A percentile compares a stretch with the other conserved stretches of the same genome.
phyloP scores from a whole-genome alignment of 768 basidiomycete genomes.

The Mycena galericulata region DNA sequence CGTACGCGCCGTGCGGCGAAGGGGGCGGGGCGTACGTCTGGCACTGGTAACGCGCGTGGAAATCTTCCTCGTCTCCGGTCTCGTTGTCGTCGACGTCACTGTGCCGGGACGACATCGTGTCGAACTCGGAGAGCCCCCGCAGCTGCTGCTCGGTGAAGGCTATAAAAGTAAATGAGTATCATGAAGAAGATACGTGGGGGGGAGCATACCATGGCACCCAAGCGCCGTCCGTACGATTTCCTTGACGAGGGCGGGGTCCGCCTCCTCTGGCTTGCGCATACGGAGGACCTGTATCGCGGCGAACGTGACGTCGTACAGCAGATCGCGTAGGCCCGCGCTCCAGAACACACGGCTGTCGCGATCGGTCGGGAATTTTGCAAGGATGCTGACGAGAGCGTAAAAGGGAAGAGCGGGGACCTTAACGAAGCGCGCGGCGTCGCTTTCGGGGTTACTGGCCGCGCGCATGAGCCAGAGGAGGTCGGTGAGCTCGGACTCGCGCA shows the following conservation, averaged over 20 bases:
- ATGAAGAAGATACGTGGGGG: not conserved
- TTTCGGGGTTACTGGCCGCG: too few relatives aligned
- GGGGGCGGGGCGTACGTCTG: conserved; percentile 29
- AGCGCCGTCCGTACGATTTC: conserved; percentile 59
- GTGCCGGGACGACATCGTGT: conserved; percentile 14
- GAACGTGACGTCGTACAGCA: conserved; percentile 65
- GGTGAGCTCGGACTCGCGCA: conserved; percentile 76
- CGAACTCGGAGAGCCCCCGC: conserved; percentile 35
- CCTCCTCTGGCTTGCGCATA: conserved; percentile 56
- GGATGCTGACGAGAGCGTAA: conserved; percentile 78
- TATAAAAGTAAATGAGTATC: conserved; percentile 39
- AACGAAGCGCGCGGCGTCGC: conserved; percentile 89
- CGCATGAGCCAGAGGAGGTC: conserved; percentile 77
- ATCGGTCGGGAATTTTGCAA: conserved; percentile 84
- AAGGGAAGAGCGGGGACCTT: conserved; percentile 88
- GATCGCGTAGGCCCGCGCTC: conserved; percentile 70
- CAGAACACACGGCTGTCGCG: conserved; percentile 83
- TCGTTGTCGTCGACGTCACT: conserved; percentile 9
- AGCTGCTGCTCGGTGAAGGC: conserved; percentile 75
- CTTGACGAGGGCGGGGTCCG: conserved; percentile 58
- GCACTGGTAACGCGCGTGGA: conserved; percentile 29
- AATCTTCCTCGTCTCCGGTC: conserved; percentile 34
- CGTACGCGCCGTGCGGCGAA: conserved; percentile 10
- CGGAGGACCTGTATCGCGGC: conserved; percentile 72
- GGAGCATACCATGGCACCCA: conserved; percentile 66